phyloP scores from a whole-genome alignment of 1,139 yeast species.

The Geotrichum carabidarum region DNA sequence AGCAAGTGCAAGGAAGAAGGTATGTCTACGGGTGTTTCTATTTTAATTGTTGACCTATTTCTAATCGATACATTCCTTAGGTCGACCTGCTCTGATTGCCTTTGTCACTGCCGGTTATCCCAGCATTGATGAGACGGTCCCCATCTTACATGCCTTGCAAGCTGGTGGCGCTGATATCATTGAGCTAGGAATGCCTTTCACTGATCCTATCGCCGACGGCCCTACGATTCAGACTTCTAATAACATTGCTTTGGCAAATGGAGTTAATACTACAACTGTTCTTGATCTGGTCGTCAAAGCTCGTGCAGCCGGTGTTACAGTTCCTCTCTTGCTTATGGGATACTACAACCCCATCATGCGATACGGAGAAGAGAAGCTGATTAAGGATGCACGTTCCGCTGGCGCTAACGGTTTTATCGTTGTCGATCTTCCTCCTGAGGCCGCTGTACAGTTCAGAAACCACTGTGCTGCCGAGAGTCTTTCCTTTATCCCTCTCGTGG shows the following conservation, averaged over 20 bases:
- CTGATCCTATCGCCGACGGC: constrained; percentile 99
- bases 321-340: constrained; percentile 93
- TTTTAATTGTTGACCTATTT: background rate
- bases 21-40: constrained; percentile 20
- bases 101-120: constrained; percentile 96
- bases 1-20: constrained; percentile 62
- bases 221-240: constrained; percentile 92
- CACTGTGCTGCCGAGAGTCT: constrained; percentile 63
- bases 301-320: constrained; percentile 73
- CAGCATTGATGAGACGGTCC: constrained; percentile 76
- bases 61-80: constrained; percentile 22
- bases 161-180: constrained; percentile 93
- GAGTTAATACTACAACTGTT: constrained; percentile 64
- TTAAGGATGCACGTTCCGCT: constrained; percentile 68
- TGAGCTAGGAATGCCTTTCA: constrained; percentile 92
- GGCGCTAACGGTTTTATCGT: constrained; percentile 95
- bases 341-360: constrained; percentile 90
- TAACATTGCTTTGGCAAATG: constrained; percentile 64
- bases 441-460: constrained; percentile 80
- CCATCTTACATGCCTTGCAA: constrained; percentile 81
- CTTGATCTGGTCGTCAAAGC: constrained; percentile 71
- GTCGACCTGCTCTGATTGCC: constrained; percentile 84
- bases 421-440: constrained; percentile 97
- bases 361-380: constrained; percentile 82
- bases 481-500: constrained; percentile 86